Percentiles rank a stretch among this genome's conserved stretches.
Conservation (phyloP, 768 basidiomycete genomes). For the Kwoniella botswanensis region DNA sequence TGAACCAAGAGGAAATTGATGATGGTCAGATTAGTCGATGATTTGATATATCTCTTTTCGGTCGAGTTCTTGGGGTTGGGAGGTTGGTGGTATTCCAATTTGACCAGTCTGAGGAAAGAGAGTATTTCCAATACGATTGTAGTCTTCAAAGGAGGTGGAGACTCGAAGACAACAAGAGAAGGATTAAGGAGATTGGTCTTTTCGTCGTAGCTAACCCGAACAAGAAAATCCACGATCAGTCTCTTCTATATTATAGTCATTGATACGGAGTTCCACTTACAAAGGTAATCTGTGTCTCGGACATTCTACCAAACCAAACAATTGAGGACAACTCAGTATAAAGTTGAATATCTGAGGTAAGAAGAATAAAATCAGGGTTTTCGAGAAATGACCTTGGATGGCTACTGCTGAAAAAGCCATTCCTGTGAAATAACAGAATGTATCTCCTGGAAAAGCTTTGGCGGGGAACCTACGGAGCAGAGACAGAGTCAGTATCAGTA, state of each 20-base stretch:
- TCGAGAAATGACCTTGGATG: slow-evolving; percentile 96
- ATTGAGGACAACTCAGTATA: slow-evolving; percentile 86
- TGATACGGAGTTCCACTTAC: slow-evolving; percentile 61
- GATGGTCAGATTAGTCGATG: slow-evolving; percentile 87
- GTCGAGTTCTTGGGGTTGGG: not conserved
- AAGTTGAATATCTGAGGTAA: slow-evolving; percentile 99
- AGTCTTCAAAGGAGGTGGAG: slow-evolving; percentile 66
- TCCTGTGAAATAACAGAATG: slow-evolving; percentile 94
- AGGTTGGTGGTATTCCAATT: slow-evolving; percentile 59
- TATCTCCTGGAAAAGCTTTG: slow-evolving; percentile 92
- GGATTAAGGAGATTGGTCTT: slow-evolving; percentile 78
- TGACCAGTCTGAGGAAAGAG: slow-evolving; percentile 69
- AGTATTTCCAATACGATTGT: slow-evolving; percentile 67
- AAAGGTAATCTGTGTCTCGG: slow-evolving; percentile 91
- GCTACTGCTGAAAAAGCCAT: slow-evolving; percentile 99
- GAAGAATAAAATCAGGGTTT: slow-evolving; percentile 94
- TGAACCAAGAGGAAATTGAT: slow-evolving; percentile 81
- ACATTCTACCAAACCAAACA: slow-evolving; percentile 91
- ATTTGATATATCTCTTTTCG: slow-evolving; percentile 61
- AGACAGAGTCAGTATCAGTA: not conserved
- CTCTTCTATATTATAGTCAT: not conserved
- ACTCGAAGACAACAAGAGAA: slow-evolving; percentile 69
- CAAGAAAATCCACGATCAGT: not conserved
- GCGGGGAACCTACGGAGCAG: slow-evolving; percentile 81
- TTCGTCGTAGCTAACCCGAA: slow-evolving; percentile 69